Conservation (phyloP, 257 asterid species). For the Paraleonurus japonicus region DNA sequence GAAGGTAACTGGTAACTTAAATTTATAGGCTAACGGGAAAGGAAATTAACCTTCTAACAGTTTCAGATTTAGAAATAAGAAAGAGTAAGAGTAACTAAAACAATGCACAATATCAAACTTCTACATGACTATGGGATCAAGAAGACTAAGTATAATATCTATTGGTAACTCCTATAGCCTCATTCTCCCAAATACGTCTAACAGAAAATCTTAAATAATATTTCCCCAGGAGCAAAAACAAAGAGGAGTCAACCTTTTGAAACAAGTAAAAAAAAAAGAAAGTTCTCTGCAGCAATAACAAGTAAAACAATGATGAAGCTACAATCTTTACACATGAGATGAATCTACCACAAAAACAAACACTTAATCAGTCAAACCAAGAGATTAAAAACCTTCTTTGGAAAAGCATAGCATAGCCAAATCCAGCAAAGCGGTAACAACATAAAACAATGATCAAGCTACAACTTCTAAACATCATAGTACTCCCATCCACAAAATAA, state of each 20-base stretch:
- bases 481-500: constrained; percentile 9
- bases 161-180: background rate
- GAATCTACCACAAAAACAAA: background rate
- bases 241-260: background rate
- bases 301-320: background rate
- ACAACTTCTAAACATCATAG: background rate
- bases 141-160: background rate
- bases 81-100: background rate
- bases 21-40: too few species aligned
- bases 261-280: background rate
- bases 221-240: background rate
- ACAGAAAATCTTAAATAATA: background rate
- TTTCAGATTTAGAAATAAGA: background rate
- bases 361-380: background rate
- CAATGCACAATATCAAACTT: background rate
- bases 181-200: background rate
- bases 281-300: background rate
- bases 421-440: background rate
- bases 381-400: background rate
- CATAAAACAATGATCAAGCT: constrained; percentile 2
- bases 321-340: background rate
- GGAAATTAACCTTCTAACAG: background rate
- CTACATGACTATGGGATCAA: background rate
- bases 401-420: background rate
- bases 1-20: background rate